phyloP scores from a whole-genome alignment of 1,284 basidiomycete species.

The Boletus sp. region DNA sequence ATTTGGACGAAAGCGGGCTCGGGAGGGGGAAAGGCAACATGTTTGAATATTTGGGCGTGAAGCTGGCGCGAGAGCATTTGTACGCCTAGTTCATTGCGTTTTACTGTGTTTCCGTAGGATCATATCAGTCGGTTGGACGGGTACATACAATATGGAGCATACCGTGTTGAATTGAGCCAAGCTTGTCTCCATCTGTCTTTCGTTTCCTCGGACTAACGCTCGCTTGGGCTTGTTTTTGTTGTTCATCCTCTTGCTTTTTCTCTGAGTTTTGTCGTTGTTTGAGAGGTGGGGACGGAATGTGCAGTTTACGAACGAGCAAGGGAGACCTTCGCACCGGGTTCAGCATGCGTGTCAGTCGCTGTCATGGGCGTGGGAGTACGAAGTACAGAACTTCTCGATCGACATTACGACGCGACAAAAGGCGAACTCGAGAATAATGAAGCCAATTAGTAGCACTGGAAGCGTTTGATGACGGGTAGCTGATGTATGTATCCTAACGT shows the following conservation, averaged over 20 bases:
- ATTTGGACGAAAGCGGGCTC: slow-evolving; percentile 67
- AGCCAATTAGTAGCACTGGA: not conserved
- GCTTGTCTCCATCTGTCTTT: not conserved
- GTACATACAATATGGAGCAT: not conserved
- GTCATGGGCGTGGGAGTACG: slow-evolving; percentile 11
- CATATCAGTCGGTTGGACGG: not conserved
- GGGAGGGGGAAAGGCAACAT: slow-evolving; percentile 63
- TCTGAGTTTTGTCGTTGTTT: slow-evolving; percentile 13
- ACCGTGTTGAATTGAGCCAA: slow-evolving; percentile 7
- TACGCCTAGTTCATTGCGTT: slow-evolving; percentile 87
- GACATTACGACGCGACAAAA: not conserved
- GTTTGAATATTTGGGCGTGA: slow-evolving; percentile 84
- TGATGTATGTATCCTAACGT: not conserved
- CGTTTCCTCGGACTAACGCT: not conserved
- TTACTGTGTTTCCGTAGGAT: slow-evolving; percentile 38
- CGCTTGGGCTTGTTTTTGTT: not conserved
- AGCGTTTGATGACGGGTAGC: too few species aligned
- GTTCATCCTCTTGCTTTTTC: slow-evolving; percentile 1
- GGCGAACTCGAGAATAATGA: not conserved
- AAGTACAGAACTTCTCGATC: not conserved
- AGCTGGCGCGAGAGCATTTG: slow-evolving; percentile 83
- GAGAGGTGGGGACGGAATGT: slow-evolving; percentile 9
- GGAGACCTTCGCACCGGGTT: slow-evolving; percentile 17
- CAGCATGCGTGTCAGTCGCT: slow-evolving; percentile 14
- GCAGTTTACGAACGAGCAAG: slow-evolving; percentile 14